Evolutionary conservation across 139 green algal species (phyloP).

Genomic region (Micractinium sp.): DNA sequence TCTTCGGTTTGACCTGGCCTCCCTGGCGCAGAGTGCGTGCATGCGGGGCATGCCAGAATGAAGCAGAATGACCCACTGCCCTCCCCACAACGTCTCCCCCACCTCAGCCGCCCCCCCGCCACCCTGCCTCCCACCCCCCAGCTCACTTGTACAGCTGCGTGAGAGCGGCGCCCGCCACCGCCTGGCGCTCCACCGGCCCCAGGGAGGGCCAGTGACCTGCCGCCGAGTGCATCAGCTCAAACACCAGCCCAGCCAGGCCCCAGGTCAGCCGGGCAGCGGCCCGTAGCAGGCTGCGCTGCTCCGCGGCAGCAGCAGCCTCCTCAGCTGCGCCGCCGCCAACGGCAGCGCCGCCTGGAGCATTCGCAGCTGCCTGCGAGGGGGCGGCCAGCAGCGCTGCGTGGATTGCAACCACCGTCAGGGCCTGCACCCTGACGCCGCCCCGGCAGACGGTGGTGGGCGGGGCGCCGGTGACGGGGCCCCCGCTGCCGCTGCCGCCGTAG

Average conservation of each 20-base stretch:
- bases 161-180: conserved; percentile 3
- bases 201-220: conserved; percentile 15
- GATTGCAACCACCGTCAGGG: conserved; percentile 12
- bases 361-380: not conserved
- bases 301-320: not conserved
- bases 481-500: not conserved
- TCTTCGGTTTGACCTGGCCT: no score
- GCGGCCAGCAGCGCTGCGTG: conserved; percentile 1
- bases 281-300: conserved; percentile 18
- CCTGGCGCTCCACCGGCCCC: conserved; percentile 8
- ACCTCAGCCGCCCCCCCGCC: no score
- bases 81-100: no score
- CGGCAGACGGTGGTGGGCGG: conserved; percentile 1
- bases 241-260: conserved; percentile 24
- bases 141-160: conserved; percentile 11
- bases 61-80: no score
- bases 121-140: not conserved
- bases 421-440: not conserved
- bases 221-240: conserved; percentile 21
- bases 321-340: not conserved
- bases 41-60: no score
- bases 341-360: not conserved
- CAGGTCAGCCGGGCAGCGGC: conserved; percentile 23
- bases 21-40: no score
- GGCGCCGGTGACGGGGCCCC: not conserved